Conservation (phyloP, 768 basidiomycete genomes). For the Trametes sanguinea region DNA sequence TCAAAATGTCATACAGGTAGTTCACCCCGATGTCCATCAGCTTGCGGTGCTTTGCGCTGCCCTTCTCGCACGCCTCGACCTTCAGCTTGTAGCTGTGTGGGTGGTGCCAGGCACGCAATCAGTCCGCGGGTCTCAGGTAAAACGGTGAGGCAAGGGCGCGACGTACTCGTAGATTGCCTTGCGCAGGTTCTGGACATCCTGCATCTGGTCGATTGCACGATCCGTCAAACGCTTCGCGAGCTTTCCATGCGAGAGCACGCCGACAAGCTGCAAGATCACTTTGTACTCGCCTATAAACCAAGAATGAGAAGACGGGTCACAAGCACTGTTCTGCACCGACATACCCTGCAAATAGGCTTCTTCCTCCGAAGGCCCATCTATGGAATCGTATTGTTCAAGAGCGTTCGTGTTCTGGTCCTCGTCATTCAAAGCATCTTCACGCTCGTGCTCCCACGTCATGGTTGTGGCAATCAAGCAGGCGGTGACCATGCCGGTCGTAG, state of each 20-base stretch:
- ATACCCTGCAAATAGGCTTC: slow-evolving; percentile 85
- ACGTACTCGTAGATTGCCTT: slow-evolving; percentile 93
- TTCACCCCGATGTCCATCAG: slow-evolving; percentile 79
- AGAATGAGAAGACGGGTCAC: neutral
- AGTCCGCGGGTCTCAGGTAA: neutral
- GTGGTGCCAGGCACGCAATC: neutral
- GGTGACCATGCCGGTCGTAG: slow-evolving; percentile 95
- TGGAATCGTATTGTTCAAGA: slow-evolving; percentile 58
- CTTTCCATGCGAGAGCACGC: slow-evolving; percentile 90
- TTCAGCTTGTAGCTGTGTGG: slow-evolving; percentile 85
- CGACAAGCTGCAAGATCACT: slow-evolving; percentile 91
- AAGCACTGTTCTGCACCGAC: neutral
- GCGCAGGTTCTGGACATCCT: slow-evolving; percentile 95
- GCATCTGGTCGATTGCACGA: slow-evolving; percentile 86
- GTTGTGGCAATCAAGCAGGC: slow-evolving; percentile 84
- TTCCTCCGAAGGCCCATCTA: slow-evolving; percentile 86
- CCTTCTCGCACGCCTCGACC: slow-evolving; percentile 78
- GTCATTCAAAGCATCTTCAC: slow-evolving; percentile 36
- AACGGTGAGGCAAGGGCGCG: neutral
- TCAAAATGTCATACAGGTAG: slow-evolving; percentile 60
- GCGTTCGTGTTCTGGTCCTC: slow-evolving; percentile 38
- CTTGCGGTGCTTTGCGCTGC: slow-evolving; percentile 74
- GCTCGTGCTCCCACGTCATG: slow-evolving; percentile 53
- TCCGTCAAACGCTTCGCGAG: slow-evolving; percentile 90
- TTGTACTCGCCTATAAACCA: slow-evolving; percentile 86